Conservation (phyloP, 306 rosid genomes). For the Cucumis melo region DNA sequence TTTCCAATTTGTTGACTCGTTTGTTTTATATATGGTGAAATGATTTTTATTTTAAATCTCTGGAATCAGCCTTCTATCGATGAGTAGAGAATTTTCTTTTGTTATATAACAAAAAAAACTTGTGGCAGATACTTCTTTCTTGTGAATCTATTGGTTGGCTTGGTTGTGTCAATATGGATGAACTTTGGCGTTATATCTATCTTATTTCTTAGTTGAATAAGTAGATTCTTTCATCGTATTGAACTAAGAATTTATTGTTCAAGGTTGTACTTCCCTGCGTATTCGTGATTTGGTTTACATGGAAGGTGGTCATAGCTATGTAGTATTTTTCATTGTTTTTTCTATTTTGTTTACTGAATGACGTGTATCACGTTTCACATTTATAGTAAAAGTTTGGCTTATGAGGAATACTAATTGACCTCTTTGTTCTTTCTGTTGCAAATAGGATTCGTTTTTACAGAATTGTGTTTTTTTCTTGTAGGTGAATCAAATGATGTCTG, state of each 20-base stretch:
- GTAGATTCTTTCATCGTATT: not conserved
- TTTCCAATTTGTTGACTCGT: not conserved
- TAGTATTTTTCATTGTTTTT: not conserved
- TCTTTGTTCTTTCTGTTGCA: not conserved
- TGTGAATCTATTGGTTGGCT: not conserved
- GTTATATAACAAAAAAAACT: not conserved
- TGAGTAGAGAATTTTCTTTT: not conserved
- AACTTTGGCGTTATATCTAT: not conserved
- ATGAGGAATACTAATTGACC: not conserved
- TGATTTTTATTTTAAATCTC: not conserved
- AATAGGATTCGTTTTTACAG: not conserved
- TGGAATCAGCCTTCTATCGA: not conserved
- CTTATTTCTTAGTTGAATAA: not conserved
- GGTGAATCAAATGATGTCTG: slow-evolving; percentile 54
- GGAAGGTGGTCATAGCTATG: not conserved
- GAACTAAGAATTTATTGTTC: not conserved
- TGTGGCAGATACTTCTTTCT: not conserved
- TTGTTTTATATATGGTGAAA: not conserved
- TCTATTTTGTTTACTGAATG: not conserved
- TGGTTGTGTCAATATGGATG: not conserved
- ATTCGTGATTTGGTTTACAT: not conserved
- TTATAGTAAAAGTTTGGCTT: not conserved
- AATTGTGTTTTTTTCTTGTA: slow-evolving; percentile 13
- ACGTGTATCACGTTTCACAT: not conserved
- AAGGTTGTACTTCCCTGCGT: not conserved